Evolutionary conservation across 371 early-diverging fungal species (phyloP).

Genomic region (Polyrhizophydium stewartii): DNA sequence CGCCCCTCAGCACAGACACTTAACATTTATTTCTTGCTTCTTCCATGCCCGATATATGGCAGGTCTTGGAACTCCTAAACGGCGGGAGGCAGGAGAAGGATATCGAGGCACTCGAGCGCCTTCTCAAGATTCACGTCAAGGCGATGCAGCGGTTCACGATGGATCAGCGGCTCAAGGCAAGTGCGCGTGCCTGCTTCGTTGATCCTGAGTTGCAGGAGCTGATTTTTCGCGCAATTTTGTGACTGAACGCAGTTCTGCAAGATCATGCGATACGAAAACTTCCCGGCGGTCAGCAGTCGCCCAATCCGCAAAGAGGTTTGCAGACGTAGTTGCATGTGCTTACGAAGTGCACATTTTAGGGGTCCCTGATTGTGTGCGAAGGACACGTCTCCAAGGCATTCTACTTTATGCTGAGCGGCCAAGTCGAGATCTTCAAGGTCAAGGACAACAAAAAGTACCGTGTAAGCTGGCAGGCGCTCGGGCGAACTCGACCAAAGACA

Average conservation of each 20-base stretch:
- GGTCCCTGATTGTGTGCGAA: slow-evolving; percentile 16
- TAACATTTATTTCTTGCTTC: too few species aligned
- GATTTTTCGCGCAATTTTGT: too few species aligned
- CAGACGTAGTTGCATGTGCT: not conserved
- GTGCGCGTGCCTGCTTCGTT: too few species aligned
- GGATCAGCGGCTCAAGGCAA: slow-evolving; percentile 17
- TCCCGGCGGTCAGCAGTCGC: not conserved
- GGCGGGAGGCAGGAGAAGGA: slow-evolving; percentile 3
- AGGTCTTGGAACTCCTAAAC: slow-evolving; percentile 15
- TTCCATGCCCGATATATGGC: too few species aligned
- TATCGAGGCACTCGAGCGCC: slow-evolving; percentile 9
- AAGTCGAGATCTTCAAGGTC: slow-evolving; percentile 18
- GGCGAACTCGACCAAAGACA: too few species aligned
- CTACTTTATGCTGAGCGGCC: slow-evolving; percentile 26
- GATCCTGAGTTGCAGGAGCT: too few species aligned
- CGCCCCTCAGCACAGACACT: too few species aligned
- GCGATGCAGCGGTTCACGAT: slow-evolving; percentile 4
- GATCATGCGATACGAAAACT: not conserved
- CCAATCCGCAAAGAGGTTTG: too few species aligned
- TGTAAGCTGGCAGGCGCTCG: not conserved
- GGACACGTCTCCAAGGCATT: slow-evolving; percentile 16
- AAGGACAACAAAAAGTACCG: slow-evolving; percentile 7
- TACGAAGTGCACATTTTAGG: too few species aligned
- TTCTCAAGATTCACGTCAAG: slow-evolving; percentile 10
- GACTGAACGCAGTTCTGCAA: not conserved